These are phyloP conservation scores for Suillus subluteus DNA, from an alignment of 768 basidiomycete species.

Conservation along the genomic window DNA sequence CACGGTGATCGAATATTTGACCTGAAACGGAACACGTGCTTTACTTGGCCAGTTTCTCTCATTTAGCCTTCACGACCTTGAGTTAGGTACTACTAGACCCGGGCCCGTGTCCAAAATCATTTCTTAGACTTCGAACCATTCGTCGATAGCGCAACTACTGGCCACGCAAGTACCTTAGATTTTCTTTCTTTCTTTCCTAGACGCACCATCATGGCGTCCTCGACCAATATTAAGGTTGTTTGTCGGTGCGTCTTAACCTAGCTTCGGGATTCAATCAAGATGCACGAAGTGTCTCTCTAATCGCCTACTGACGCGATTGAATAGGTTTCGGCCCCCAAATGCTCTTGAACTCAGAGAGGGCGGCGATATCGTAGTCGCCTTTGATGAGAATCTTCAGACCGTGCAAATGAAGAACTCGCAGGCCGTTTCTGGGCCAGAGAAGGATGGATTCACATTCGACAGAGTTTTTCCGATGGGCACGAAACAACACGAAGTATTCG, in stretches of 20 bases:
- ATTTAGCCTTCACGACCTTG: constrained; percentile 23
- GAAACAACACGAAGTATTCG: constrained; percentile 92
- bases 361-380: constrained; percentile 86
- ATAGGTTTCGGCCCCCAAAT: constrained; percentile 94
- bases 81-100: constrained; percentile 1
- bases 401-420: constrained; percentile 77
- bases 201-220: constrained; percentile 61
- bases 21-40: constrained; percentile 26
- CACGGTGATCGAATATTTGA: not conserved
- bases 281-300: not conserved
- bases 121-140: constrained; percentile 7
- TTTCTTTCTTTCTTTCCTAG: constrained; percentile 17
- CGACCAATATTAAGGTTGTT: constrained; percentile 96
- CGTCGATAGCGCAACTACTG: constrained; percentile 23
- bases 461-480: constrained; percentile 93
- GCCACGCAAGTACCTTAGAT: constrained; percentile 20
- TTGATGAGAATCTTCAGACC: constrained; percentile 85
- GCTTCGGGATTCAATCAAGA: constrained; percentile 16
- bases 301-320: constrained; percentile 14
- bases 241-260: constrained; percentile 77
- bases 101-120: constrained; percentile 13
- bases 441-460: constrained; percentile 97
- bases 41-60: constrained; percentile 4
- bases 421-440: constrained; percentile 82
- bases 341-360: constrained; percentile 87